Percentiles rank a stretch among this genome's conserved stretches.
phyloP scores from a whole-genome alignment of 2,329 filamentous ascomycete genomes.

The Dothistroma pini region DNA sequence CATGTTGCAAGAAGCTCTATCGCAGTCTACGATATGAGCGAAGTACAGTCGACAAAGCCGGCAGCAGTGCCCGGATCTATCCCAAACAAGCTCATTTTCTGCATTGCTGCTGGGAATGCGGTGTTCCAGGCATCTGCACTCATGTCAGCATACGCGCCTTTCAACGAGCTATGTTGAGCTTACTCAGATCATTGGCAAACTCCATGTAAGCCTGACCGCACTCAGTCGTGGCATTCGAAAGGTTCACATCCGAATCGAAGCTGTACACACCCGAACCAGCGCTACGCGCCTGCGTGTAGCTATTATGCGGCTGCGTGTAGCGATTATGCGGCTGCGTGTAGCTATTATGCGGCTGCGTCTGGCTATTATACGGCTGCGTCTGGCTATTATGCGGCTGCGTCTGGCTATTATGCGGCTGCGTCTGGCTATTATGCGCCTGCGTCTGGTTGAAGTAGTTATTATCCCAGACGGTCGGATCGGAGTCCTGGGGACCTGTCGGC shows the following conservation, averaged over 20 bases:
- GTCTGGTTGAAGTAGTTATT: constrained; percentile 45
- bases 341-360: too few species aligned
- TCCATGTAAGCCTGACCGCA: constrained; percentile 10
- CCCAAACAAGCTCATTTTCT: constrained; percentile 24
- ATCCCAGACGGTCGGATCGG: constrained; percentile 51
- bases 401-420: too few species aligned
- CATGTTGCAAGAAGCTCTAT: too few species aligned
- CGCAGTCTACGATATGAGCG: neutral
- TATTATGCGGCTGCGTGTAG: constrained; percentile 27
- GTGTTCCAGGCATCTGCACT: constrained; percentile 11
- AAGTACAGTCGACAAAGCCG: constrained; percentile 24
- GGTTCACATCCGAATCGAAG: constrained; percentile 33
- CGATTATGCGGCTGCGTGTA: constrained; percentile 26
- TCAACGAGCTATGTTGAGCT: neutral
- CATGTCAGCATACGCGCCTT: neutral
- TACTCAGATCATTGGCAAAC: constrained; percentile 6
- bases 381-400: too few species aligned
- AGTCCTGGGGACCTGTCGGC: constrained; percentile 37
- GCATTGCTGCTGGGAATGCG: constrained; percentile 21
- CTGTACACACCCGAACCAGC: constrained; percentile 24
- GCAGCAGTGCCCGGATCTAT: constrained; percentile 14
- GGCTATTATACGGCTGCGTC: too few species aligned
- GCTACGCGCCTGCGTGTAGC: constrained; percentile 21
- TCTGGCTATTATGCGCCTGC: constrained; percentile 10
- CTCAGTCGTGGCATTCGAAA: constrained; percentile 15